phyloP scores from a whole-genome alignment of 164 flowering plant species.

The Aristolochia californica region DNA sequence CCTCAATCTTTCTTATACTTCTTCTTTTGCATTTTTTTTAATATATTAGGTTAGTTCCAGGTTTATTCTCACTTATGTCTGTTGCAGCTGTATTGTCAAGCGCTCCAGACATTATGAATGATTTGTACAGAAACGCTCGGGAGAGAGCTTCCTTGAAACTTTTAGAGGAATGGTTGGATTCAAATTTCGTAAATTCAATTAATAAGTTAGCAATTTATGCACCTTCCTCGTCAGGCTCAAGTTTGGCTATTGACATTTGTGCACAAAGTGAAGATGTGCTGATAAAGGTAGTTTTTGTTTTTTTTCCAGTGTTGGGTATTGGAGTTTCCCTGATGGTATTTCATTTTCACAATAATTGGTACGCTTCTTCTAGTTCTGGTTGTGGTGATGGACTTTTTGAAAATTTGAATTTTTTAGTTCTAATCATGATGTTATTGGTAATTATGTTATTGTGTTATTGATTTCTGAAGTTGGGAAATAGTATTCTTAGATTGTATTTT shows the following conservation, averaged over 20 bases:
- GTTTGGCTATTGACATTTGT: not conserved
- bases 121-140: not conserved
- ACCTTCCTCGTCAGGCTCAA: not conserved
- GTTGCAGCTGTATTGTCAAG: not conserved
- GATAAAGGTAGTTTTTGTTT: not conserved
- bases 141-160: not conserved
- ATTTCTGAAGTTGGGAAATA: not conserved
- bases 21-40: not conserved
- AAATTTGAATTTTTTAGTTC: not conserved
- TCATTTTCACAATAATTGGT: not conserved
- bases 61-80: not conserved
- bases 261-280: not conserved
- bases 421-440: not conserved
- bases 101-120: not conserved
- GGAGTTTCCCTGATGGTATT: not conserved
- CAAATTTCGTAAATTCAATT: not conserved
- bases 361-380: not conserved
- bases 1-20: not conserved
- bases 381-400: not conserved
- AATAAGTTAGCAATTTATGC: not conserved
- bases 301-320: not conserved
- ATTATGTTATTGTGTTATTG: not conserved
- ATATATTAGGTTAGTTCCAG: no score
- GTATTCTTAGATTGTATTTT: not conserved
- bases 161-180: not conserved